Evolutionary conservation across 805 yeast genomes (phyloP), one percentile per base, ranked within the genome.

Genomic region (Ogataea zsoltii): DNA sequence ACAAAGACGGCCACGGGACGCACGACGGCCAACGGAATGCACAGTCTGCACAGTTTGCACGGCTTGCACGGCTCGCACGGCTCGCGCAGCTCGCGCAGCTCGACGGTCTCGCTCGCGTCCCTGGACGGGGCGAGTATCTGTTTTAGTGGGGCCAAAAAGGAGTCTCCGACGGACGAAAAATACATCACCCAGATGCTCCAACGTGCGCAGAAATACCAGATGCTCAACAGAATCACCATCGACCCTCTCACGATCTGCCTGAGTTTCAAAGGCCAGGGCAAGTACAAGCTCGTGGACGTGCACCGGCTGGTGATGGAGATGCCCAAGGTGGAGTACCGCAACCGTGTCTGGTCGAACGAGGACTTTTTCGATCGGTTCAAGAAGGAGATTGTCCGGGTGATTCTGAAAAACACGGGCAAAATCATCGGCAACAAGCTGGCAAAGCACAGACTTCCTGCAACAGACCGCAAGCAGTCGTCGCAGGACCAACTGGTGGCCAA

Each of bases 191-290:
- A 69, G 23, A 73, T 77, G 57, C 65, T 75, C 42, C 56, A 64
- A 15, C 58, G 83, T 39, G 70, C 81, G 0, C 56, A 70, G 12
- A 64, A 63, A 40, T 77, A 67, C 54, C 67, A 69, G 34, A 65
- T 77, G 47, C 58, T 74, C 25, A 58, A 66, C 5, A 55, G 61
- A 34, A 55, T 71, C 35, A 61, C 62, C 17, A 53, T 65, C 14
- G 41, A 54, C n/a, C 57, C 60, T 5, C 38, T 56, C 19, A 42
- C 41, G 11, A 42, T 92, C 7, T 72, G 82, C 41, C 72, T 91
- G 14, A 87, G 96, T 44, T 91, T 88, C 69, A 83, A 82, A 60
- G 96, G 95, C 3, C 80, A 80, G 16, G 88, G 90, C 14, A 74
- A 80, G 23, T 72, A 79, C 51, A 80, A 83, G 52, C 66, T 92